A percentile compares a stretch with the other conserved stretches of the same genome.
Evolutionary conservation across 2,329 filamentous ascomycete genomes (phyloP).

Genomic region (Colletotrichum falcatum): DNA sequence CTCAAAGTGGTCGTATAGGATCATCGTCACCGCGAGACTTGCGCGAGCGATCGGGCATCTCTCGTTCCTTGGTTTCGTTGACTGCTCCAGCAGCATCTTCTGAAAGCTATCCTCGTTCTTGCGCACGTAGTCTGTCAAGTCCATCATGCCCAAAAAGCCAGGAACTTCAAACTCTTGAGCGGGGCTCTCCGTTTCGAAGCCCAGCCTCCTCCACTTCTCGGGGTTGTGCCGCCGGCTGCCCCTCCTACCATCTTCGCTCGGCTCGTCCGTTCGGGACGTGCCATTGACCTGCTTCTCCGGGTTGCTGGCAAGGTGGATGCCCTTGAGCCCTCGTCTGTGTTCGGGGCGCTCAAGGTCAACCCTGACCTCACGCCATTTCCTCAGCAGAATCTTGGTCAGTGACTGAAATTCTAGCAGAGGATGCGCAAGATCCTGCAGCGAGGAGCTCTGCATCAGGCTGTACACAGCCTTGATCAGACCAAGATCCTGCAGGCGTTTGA

Average conservation of each 20-base stretch:
- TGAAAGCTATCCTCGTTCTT: conserved; percentile 94
- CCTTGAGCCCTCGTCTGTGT: conserved; percentile 87
- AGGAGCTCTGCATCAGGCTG: conserved; percentile 92
- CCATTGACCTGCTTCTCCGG: conserved; percentile 68
- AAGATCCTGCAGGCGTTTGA: conserved; percentile 92
- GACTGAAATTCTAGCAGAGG: conserved; percentile 94
- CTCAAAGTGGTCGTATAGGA: conserved; percentile 95
- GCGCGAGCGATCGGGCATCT: conserved; percentile 90
- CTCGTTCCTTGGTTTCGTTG: conserved; percentile 75
- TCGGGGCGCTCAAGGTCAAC: conserved; percentile 90
- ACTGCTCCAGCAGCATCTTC: conserved; percentile 91
- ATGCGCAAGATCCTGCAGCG: conserved; percentile 89
- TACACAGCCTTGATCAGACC: conserved; percentile 94
- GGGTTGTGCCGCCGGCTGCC: conserved; percentile 81
- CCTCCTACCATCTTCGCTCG: conserved; percentile 60
- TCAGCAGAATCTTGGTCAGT: conserved; percentile 86
- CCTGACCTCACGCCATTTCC: conserved; percentile 87
- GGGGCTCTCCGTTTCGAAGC: conserved; percentile 92
- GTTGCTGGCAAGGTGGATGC: conserved; percentile 84
- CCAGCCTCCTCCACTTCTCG: conserved; percentile 92
- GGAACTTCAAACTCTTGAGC: conserved; percentile 85
- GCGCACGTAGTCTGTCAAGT: conserved; percentile 91
- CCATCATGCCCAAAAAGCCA: conserved; percentile 97
- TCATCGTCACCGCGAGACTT: conserved; percentile 86
- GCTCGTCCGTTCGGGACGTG: conserved; percentile 51